phyloP scores from a whole-genome alignment of 2,329 filamentous ascomycete species.

The Taxawa tesnikishii region DNA sequence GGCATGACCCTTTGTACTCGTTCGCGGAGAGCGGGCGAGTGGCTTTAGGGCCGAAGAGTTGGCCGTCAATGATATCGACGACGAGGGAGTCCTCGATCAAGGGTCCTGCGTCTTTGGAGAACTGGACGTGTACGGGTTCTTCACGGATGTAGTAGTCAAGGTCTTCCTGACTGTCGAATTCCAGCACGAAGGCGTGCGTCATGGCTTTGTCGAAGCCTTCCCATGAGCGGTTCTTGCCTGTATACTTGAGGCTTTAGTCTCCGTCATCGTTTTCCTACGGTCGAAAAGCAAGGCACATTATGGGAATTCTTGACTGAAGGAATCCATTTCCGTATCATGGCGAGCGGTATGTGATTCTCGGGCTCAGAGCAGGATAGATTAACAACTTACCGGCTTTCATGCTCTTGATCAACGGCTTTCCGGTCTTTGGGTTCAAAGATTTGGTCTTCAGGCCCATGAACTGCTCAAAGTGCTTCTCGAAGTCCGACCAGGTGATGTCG shows the following conservation, averaged over 20 bases:
- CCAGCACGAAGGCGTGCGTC: constrained; percentile 22
- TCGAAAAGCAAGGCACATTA: too few relatives aligned
- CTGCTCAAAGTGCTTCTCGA: constrained; percentile 19
- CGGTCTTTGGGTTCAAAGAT: constrained; percentile 15
- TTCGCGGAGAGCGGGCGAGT: constrained; percentile 10
- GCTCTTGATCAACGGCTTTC: constrained; percentile 19
- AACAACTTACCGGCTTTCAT: constrained; percentile 12
- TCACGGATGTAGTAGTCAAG: constrained; percentile 20
- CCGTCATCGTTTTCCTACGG: too few relatives aligned
- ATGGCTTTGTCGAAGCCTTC: constrained; percentile 20
- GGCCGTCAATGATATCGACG: constrained; percentile 21
- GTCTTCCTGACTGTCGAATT: constrained; percentile 21
- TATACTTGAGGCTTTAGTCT: too few relatives aligned
- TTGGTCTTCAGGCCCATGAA: constrained; percentile 16
- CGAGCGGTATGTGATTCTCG: too few relatives aligned
- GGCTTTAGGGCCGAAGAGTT: constrained; percentile 18
- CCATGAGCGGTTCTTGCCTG: constrained; percentile 22
- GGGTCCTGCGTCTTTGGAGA: constrained; percentile 16
- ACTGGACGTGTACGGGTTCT: constrained; percentile 19
- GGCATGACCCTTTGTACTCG: constrained; percentile 20
- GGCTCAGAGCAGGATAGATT: too few relatives aligned
- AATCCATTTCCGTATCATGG: too few relatives aligned
- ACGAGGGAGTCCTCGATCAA: constrained; percentile 21
- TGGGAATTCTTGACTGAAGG: too few relatives aligned
- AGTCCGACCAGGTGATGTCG: constrained; percentile 18